Conservation (phyloP, 2,329 filamentous ascomycete genomes). For the Cadophora sp. region DNA sequence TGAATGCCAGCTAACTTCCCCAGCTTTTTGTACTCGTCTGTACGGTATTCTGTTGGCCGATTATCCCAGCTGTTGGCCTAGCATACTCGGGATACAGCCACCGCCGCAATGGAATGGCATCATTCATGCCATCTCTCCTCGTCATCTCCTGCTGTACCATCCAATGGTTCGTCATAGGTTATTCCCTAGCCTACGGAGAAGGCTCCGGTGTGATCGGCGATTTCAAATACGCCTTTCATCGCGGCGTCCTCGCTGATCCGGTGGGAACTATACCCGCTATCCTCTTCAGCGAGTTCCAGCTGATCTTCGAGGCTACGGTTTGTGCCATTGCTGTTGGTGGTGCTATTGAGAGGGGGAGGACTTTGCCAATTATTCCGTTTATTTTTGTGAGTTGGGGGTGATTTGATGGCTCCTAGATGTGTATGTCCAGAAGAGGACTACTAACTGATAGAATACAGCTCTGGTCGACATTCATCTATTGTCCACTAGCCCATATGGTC, state of each 20-base stretch:
- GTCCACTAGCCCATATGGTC: constrained; percentile 78
- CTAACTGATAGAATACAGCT: constrained; percentile 29
- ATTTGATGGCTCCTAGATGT: not conserved
- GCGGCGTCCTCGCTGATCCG: constrained; percentile 63
- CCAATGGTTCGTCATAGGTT: constrained; percentile 67
- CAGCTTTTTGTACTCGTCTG: constrained; percentile 61
- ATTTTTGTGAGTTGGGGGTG: constrained; percentile 59
- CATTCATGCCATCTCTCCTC: constrained; percentile 68
- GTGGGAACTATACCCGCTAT: constrained; percentile 68
- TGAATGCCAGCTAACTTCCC: constrained; percentile 1
- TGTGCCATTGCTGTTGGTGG: constrained; percentile 58
- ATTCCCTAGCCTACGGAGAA: constrained; percentile 65
- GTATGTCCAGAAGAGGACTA: constrained; percentile 30
- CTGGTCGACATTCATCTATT: constrained; percentile 76
- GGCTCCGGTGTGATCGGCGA: constrained; percentile 67
- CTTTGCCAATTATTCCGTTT: constrained; percentile 69
- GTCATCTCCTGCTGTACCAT: constrained; percentile 60
- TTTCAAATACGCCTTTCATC: constrained; percentile 65
- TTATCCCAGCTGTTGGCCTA: constrained; percentile 71
- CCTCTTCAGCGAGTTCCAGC: constrained; percentile 69
- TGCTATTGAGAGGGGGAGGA: constrained; percentile 65
- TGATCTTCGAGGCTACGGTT: constrained; percentile 66
- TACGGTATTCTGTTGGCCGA: constrained; percentile 67
- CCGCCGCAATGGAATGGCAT: constrained; percentile 64
- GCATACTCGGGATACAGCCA: constrained; percentile 68